Conservation (phyloP, 1,284 basidiomycete genomes). For the Clitocybe nebularis region DNA sequence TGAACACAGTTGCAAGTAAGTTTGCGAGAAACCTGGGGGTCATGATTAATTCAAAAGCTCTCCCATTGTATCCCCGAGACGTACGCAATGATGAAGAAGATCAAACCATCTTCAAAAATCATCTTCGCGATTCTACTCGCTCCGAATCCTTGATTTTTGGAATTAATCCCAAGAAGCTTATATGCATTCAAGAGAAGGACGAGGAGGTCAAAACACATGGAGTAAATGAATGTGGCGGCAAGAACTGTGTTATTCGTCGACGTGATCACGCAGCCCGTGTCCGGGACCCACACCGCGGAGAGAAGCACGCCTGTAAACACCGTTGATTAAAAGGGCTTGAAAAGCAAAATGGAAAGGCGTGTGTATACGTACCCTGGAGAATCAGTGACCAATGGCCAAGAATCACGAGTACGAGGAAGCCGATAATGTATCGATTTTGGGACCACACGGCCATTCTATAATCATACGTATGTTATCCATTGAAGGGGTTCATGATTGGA, state of each 20-base stretch:
- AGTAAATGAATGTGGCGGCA: constrained; percentile 64
- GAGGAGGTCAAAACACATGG: constrained; percentile 68
- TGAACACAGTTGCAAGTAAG: constrained; percentile 62
- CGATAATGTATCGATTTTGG: constrained; percentile 49
- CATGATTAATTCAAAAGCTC: no score
- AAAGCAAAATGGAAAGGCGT: no score
- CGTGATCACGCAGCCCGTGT: constrained; percentile 47
- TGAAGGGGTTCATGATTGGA: constrained; percentile 1
- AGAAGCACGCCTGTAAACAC: constrained; percentile 48
- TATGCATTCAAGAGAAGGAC: constrained; percentile 58
- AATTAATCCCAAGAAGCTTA: constrained; percentile 44
- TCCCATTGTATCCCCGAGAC: no score
- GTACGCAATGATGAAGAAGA: constrained; percentile 73
- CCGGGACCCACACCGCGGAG: constrained; percentile 47
- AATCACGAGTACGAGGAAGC: constrained; percentile 49
- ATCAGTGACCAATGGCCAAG: constrained; percentile 73
- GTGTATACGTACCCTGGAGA: constrained; percentile 68
- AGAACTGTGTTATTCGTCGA: constrained; percentile 55
- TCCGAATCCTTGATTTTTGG: constrained; percentile 17
- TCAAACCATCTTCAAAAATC: constrained; percentile 68
- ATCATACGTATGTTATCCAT: constrained; percentile 12
- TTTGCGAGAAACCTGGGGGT: constrained; percentile 58
- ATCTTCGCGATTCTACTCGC: constrained; percentile 49
- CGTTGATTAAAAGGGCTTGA: background rate
- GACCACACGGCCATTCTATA: constrained; percentile 64